phyloP scores from a whole-genome alignment of 768 basidiomycete species.

The Naganishia vaughanmartiniae region DNA sequence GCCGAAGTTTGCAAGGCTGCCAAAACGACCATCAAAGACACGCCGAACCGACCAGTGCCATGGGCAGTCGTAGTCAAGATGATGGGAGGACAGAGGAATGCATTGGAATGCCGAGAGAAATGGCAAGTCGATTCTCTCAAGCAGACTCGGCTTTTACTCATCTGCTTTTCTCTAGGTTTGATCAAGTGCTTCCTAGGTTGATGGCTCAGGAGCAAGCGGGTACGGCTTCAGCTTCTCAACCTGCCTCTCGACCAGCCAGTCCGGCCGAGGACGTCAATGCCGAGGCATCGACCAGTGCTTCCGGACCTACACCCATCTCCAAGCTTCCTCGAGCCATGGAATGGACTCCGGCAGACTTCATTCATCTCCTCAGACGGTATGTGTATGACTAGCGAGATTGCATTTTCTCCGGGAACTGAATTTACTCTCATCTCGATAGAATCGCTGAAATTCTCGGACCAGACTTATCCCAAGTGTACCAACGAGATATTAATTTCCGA shows the following conservation, averaged over 20 bases:
- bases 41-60: conserved; percentile 13
- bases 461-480: not conserved
- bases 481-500: conserved; percentile 24
- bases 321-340: conserved; percentile 6
- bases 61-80: not conserved
- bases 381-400: not conserved
- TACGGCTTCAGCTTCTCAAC: not conserved
- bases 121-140: not conserved
- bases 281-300: not conserved
- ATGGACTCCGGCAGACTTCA: conserved; percentile 17
- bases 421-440: not conserved
- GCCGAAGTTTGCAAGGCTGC: conserved; percentile 3
- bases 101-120: conserved; percentile 22
- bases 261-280: not conserved
- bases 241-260: not conserved
- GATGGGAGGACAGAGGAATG: conserved; percentile 19
- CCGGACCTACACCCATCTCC: not conserved
- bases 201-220: conserved; percentile 3
- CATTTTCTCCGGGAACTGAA: not conserved
- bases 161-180: conserved; percentile 1
- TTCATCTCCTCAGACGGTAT: conserved; percentile 15
- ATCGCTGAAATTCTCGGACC: conserved; percentile 9
- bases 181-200: conserved; percentile 16
- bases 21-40: conserved; percentile 9
- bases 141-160: not conserved